phyloP scores from a whole-genome alignment of 805 yeast genomes.

The Candida caryicola region DNA sequence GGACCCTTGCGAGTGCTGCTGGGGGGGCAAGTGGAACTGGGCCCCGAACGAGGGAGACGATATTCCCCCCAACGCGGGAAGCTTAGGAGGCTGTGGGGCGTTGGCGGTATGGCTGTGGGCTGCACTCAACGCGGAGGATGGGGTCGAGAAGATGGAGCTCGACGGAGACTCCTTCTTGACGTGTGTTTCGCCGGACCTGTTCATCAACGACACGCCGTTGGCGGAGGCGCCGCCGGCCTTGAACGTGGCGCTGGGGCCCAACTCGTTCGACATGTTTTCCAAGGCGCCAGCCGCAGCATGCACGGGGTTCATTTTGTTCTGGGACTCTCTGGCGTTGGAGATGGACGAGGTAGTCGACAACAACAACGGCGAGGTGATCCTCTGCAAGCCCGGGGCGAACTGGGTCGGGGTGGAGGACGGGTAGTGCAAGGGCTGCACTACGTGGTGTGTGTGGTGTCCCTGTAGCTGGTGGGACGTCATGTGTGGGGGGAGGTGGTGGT shows the following conservation, averaged over 20 bases:
- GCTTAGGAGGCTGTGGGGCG: slow-evolving; percentile 24
- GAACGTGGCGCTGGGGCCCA: slow-evolving; percentile 44
- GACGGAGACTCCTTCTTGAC: slow-evolving; percentile 13
- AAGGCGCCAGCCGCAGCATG: slow-evolving; percentile 40
- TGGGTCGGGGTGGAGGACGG: slow-evolving; percentile 70
- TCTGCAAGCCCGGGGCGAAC: slow-evolving; percentile 60
- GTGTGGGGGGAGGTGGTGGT: slow-evolving; percentile 12
- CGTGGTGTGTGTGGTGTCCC: slow-evolving; percentile 21
- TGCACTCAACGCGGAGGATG: slow-evolving; percentile 33
- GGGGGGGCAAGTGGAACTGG: slow-evolving; percentile 28
- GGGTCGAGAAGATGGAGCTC: slow-evolving; percentile 28
- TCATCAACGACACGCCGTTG: slow-evolving; percentile 35
- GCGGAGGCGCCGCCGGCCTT: slow-evolving; percentile 19
- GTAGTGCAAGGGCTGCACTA: slow-evolving; percentile 57
- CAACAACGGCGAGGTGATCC: slow-evolving; percentile 64
- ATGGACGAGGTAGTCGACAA: slow-evolving; percentile 49
- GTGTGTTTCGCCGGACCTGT: slow-evolving; percentile 16
- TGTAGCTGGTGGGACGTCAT: slow-evolving; percentile 13
- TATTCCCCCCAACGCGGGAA: slow-evolving; percentile 33
- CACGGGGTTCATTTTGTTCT: slow-evolving; percentile 11
- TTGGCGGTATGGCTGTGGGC: neutral
- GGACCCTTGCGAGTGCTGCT: slow-evolving; percentile 8
- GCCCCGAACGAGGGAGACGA: slow-evolving; percentile 49
- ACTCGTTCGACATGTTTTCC: slow-evolving; percentile 42
- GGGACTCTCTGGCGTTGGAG: slow-evolving; percentile 35